Evolutionary conservation across 257 asterid genomes (phyloP).

Genomic region (Thymus quinquecostatus): DNA sequence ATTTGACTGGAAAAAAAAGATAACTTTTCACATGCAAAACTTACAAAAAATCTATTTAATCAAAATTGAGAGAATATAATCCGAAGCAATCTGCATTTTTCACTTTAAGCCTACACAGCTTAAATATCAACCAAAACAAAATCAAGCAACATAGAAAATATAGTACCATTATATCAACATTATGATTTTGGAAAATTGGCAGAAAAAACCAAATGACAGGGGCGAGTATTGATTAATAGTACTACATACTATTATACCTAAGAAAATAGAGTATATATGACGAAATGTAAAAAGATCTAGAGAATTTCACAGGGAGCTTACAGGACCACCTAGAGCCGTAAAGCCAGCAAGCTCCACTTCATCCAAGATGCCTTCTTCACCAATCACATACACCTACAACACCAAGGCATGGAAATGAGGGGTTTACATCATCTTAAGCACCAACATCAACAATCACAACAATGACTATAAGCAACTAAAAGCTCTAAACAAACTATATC

Average conservation of each 20-base stretch:
- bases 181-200: not conserved
- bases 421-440: slow-evolving; percentile 25
- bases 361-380: slow-evolving; percentile 89
- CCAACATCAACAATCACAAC: not conserved
- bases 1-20: not conserved
- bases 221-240: no score
- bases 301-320: slow-evolving; percentile 45
- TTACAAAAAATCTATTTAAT: slow-evolving; percentile 9
- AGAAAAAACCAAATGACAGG: not conserved
- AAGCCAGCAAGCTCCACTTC: slow-evolving; percentile 85
- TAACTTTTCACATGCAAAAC: not conserved
- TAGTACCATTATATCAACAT: slow-evolving; percentile 11
- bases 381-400: slow-evolving; percentile 88
- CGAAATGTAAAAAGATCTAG: slow-evolving; percentile 5
- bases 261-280: not conserved
- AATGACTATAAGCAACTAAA: slow-evolving; percentile 12
- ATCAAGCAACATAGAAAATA: not conserved
- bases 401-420: slow-evolving; percentile 29
- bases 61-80: not conserved
- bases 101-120: not conserved
- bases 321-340: slow-evolving; percentile 86
- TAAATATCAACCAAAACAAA: not conserved
- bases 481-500: not conserved
- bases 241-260: not conserved
- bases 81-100: no score